Evolutionary conservation across 2,329 filamentous ascomycete genomes (phyloP).

Genomic region (Furcasterigmium sp.): DNA sequence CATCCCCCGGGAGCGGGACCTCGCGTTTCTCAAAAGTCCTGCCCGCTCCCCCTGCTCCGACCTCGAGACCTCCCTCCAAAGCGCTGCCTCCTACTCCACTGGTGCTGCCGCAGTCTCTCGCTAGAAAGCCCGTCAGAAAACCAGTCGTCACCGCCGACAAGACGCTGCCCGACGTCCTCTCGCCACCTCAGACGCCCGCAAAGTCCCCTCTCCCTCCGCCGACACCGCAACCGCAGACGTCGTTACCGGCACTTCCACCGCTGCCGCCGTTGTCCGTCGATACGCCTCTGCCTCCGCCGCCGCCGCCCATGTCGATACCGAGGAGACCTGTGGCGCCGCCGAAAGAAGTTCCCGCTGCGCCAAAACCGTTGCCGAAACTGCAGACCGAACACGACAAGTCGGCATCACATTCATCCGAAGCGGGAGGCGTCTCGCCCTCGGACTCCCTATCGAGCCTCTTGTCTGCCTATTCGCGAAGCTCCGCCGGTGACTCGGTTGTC

Average conservation of each 20-base stretch:
- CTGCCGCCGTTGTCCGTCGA: constrained; percentile 17
- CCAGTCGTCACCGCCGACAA: neutral
- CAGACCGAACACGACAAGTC: neutral
- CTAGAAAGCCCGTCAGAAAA: constrained; percentile 4
- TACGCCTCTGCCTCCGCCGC: constrained; percentile 22
- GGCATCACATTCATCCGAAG: neutral
- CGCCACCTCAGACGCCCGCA: constrained; percentile 6
- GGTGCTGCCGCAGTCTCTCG: constrained; percentile 4
- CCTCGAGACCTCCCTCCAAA: constrained; percentile 7
- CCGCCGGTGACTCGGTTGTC: constrained; percentile 33
- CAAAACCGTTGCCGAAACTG: constrained; percentile 6
- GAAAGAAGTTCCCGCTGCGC: constrained; percentile 2
- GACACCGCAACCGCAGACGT: constrained; percentile 11
- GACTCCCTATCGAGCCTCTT: constrained; percentile 50
- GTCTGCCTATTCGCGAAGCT: constrained; percentile 47
- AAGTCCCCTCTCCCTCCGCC: constrained; percentile 12
- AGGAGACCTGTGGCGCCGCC: constrained; percentile 24
- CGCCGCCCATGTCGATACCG: constrained; percentile 26
- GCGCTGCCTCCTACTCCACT: constrained; percentile 12
- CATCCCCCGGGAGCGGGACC: constrained; percentile 31
- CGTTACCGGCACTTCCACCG: constrained; percentile 6
- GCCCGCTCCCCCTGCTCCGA: constrained; percentile 39
- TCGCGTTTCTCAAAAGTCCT: constrained; percentile 57
- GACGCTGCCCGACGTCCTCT: constrained; percentile 4
- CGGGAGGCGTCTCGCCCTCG: constrained; percentile 27